Conservation (phyloP, 164 flowering plant genomes). For the Tinospora cordifolia region DNA sequence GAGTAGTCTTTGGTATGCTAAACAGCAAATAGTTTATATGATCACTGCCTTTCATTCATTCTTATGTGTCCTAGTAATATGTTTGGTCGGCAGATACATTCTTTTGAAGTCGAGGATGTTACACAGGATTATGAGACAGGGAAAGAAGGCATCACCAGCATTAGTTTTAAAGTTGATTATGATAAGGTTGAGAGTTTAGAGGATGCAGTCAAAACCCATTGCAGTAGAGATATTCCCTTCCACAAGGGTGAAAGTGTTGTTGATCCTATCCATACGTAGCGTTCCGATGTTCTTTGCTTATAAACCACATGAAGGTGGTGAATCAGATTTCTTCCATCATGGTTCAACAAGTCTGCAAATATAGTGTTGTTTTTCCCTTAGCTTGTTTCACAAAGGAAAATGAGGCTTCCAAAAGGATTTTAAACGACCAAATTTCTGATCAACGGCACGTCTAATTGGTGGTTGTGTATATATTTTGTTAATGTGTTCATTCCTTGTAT, state of each 20-base stretch:
- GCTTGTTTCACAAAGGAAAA: too few relatives aligned
- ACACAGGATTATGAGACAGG: constrained; percentile 87
- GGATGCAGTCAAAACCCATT: constrained; percentile 53
- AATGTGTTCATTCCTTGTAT: too few relatives aligned
- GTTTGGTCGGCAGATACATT: constrained; percentile 54
- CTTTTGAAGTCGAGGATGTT: constrained; percentile 68
- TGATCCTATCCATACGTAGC: not conserved
- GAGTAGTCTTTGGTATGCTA: not conserved
- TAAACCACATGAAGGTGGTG: not conserved
- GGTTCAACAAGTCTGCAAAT: too few relatives aligned
- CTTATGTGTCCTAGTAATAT: not conserved
- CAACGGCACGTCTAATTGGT: too few relatives aligned
- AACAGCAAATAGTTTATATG: not conserved
- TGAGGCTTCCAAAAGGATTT: too few relatives aligned
- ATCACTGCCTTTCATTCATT: not conserved
- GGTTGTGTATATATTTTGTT: too few relatives aligned
- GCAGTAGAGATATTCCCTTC: constrained; percentile 57
- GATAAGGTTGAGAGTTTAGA: constrained; percentile 63
- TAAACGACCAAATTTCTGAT: too few relatives aligned
- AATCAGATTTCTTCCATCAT: not conserved
- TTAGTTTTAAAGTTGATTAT: constrained; percentile 73
- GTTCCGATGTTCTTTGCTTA: not conserved
- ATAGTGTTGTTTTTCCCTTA: too few relatives aligned
- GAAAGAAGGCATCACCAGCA: constrained; percentile 64
- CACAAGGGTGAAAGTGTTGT: not conserved